Evolutionary conservation across 768 basidiomycete species (phyloP).

Genomic region (Ramaria sp.): DNA sequence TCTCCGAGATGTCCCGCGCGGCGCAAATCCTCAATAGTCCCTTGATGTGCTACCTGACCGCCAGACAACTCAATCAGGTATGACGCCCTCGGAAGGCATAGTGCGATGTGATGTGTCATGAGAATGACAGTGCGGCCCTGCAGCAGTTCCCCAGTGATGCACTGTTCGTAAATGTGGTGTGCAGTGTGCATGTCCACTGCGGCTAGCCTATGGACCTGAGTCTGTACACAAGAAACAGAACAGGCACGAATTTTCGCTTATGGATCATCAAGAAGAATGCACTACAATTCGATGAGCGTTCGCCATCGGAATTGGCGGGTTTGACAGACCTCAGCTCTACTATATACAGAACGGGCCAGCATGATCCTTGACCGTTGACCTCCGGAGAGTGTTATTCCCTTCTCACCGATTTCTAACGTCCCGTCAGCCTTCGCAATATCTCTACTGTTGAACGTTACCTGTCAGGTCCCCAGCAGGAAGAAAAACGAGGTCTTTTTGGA

Average conservation of each 20-base stretch:
- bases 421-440: background rate
- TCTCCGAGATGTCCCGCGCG: conserved; percentile 30
- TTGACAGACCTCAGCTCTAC: conserved; percentile 30
- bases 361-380: conserved; percentile 68
- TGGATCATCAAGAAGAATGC: conserved; percentile 64
- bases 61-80: conserved; percentile 54
- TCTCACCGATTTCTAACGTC: conserved; percentile 62
- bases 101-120: conserved; percentile 72
- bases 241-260: conserved; percentile 23
- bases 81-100: conserved; percentile 57
- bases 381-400: conserved; percentile 65
- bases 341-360: conserved; percentile 73
- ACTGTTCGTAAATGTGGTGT: conserved; percentile 52
- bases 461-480: conserved; percentile 73
- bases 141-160: conserved; percentile 53
- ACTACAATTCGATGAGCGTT: conserved; percentile 21
- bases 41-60: conserved; percentile 40
- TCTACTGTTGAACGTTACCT: conserved; percentile 25
- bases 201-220: conserved; percentile 34
- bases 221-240: background rate
- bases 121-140: conserved; percentile 63
- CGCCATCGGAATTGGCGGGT: background rate
- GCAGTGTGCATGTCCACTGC: conserved; percentile 76
- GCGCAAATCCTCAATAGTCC: conserved; percentile 37
- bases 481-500: conserved; percentile 58